A percentile compares a stretch with the other conserved stretches of the same genome.
These are phyloP conservation scores for Mucor saturninus DNA, from an alignment of 371 early-diverging fungal species.

Conservation along the genomic window DNA sequence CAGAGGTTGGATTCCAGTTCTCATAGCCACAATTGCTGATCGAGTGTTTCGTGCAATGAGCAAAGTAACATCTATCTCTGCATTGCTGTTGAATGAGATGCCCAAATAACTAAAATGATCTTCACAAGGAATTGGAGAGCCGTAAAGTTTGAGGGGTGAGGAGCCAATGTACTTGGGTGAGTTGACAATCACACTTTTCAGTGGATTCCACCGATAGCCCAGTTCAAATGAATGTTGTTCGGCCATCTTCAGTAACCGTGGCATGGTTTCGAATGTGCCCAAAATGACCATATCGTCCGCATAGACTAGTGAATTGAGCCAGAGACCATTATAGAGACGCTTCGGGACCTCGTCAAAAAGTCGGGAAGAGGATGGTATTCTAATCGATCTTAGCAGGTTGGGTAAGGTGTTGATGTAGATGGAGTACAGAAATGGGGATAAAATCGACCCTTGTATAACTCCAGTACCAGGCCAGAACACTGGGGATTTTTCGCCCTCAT, in stretches of 20 bases:
- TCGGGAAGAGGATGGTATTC: not conserved
- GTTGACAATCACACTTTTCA: conserved; percentile 18
- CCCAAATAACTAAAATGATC: not conserved
- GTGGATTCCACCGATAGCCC: conserved; percentile 25
- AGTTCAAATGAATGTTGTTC: conserved; percentile 9
- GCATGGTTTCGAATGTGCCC: conserved; percentile 3
- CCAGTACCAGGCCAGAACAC: conserved; percentile 20
- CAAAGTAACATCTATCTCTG: conserved; percentile 29
- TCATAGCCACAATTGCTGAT: conserved; percentile 4
- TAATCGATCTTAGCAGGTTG: not conserved
- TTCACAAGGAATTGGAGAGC: not conserved
- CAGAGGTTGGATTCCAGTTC: not conserved
- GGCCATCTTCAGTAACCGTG: conserved; percentile 1
- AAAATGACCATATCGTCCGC: conserved; percentile 26
- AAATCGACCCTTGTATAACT: conserved; percentile 28
- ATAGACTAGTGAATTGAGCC: conserved; percentile 11
- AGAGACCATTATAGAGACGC: not conserved
- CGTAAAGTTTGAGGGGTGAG: conserved; percentile 8
- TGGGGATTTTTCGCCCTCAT: not conserved
- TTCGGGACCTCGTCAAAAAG: not conserved
- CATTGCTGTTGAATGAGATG: conserved; percentile 12
- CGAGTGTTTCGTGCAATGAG: conserved; percentile 21
- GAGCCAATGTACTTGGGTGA: not conserved
- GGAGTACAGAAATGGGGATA: conserved; percentile 25
- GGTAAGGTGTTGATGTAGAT: conserved; percentile 25